Conservation (phyloP, 148 eudicot genomes). For the Cornus kousa region DNA sequence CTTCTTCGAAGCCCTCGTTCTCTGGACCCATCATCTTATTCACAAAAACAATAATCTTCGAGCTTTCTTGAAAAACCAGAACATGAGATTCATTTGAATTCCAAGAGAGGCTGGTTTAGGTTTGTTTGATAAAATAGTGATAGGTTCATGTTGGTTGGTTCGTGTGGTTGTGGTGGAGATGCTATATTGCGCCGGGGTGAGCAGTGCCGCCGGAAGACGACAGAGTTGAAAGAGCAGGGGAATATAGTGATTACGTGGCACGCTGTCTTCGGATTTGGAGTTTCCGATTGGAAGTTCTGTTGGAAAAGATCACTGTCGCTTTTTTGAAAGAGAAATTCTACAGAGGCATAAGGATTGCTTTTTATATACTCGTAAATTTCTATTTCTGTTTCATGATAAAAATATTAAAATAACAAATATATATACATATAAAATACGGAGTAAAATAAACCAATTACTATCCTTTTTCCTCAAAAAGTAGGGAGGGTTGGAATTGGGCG, state of each 20-base stretch:
- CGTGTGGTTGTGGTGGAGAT: background rate
- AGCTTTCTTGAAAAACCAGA: background rate
- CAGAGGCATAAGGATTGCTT: no score
- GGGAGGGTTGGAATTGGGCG: no score
- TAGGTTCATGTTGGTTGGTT: background rate
- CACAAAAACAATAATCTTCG: background rate
- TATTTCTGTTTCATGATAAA: no score
- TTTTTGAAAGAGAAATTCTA: no score
- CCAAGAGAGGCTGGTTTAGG: background rate
- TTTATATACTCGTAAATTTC: no score
- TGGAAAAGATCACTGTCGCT: background rate
- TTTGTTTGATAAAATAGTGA: background rate
- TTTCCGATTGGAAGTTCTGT: background rate
- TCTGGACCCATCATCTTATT: slow-evolving; percentile 47
- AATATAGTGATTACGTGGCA: background rate
- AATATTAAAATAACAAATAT: no score
- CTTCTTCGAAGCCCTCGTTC: slow-evolving; percentile 21
- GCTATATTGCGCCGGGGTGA: background rate
- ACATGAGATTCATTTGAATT: background rate
- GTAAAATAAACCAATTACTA: no score
- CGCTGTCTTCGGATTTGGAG: background rate
- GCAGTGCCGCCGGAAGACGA: background rate
- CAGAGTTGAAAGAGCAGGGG: background rate
- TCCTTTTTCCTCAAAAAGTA: no score
- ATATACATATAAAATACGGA: no score